phyloP scores from a whole-genome alignment of 108 stramenopile species.

The Nitzschia sp. region DNA sequence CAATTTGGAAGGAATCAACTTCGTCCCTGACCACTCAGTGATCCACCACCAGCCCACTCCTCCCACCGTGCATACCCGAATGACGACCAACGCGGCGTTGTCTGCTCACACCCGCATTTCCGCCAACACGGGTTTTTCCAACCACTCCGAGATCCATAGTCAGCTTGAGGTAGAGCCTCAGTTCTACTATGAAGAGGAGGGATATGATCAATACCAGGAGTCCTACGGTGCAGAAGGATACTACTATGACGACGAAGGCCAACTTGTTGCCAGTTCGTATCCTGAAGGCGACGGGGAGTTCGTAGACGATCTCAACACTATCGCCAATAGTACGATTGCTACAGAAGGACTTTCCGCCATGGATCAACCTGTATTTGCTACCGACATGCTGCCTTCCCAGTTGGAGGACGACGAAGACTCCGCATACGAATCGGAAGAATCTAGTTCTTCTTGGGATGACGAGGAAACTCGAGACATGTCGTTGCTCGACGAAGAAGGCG shows the following conservation, averaged over 20 bases:
- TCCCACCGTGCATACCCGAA: neutral
- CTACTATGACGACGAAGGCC: conserved; percentile 17
- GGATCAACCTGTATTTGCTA: neutral
- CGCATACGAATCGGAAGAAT: conserved; percentile 11
- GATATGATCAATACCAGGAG: conserved; percentile 10
- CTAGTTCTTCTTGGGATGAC: conserved; percentile 12
- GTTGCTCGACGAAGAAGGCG: conserved; percentile 2
- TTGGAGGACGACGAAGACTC: conserved; percentile 4
- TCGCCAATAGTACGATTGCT: conserved; percentile 15
- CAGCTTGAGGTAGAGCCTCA: conserved; percentile 1
- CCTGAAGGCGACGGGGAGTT: neutral
- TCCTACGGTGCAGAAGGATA: conserved; percentile 11
- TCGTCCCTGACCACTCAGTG: neutral
- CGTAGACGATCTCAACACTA: conserved; percentile 9
- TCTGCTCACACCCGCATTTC: neutral
- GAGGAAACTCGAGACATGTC: conserved; percentile 19
- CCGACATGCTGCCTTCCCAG: neutral
- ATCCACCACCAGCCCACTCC: neutral
- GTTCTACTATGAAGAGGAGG: conserved; percentile 12
- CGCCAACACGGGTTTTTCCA: neutral
- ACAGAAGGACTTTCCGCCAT: conserved; percentile 4
- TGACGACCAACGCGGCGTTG: neutral
- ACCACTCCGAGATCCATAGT: neutral
- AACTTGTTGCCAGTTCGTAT: neutral
- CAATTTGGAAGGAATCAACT: conserved; percentile 25